Evolutionary conservation across 2,329 filamentous ascomycete genomes (phyloP).

Genomic region (Lithohypha guttulata): DNA sequence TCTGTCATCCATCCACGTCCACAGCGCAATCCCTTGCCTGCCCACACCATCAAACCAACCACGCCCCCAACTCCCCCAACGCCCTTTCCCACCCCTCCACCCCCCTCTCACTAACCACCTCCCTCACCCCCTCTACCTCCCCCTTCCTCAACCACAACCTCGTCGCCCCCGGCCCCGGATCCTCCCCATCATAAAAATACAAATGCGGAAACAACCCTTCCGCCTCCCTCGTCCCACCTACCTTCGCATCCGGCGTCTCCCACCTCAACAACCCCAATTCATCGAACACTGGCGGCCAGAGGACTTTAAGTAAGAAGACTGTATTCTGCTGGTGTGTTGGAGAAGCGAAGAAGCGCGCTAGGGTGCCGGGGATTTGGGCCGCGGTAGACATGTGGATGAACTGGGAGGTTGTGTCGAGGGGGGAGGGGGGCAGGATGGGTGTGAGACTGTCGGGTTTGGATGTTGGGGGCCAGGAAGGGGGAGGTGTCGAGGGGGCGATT

Average conservation of each 20-base stretch:
- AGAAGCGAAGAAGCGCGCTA: slow-evolving; percentile 30
- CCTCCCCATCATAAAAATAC: slow-evolving; percentile 4
- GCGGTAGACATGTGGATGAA: slow-evolving; percentile 32
- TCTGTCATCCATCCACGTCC: no score
- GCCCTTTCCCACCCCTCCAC: slow-evolving; percentile 1
- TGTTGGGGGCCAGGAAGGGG: slow-evolving; percentile 5
- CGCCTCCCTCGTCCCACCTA: slow-evolving; percentile 27
- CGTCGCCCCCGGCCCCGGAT: background rate
- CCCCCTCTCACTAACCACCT: slow-evolving; percentile 1
- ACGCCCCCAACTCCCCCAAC: background rate
- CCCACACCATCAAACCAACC: slow-evolving; percentile 2
- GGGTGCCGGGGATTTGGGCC: slow-evolving; percentile 29
- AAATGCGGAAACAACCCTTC: slow-evolving; percentile 30
- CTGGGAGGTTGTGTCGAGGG: slow-evolving; percentile 27
- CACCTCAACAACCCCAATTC: slow-evolving; percentile 25
- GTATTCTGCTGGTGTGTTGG: slow-evolving; percentile 21
- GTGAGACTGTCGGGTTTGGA: slow-evolving; percentile 11
- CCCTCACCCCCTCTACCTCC: slow-evolving; percentile 3
- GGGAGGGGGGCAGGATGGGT: slow-evolving; percentile 27
- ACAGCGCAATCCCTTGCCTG: no score
- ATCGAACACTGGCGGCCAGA: slow-evolving; percentile 20
- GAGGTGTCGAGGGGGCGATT: slow-evolving; percentile 27
- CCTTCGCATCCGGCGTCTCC: slow-evolving; percentile 30
- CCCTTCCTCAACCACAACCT: slow-evolving; percentile 5
- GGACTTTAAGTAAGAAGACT: slow-evolving; percentile 29